Conservation (phyloP, 352 stramenopile genomes). For the Globisporangium cylindrosporum region DNA sequence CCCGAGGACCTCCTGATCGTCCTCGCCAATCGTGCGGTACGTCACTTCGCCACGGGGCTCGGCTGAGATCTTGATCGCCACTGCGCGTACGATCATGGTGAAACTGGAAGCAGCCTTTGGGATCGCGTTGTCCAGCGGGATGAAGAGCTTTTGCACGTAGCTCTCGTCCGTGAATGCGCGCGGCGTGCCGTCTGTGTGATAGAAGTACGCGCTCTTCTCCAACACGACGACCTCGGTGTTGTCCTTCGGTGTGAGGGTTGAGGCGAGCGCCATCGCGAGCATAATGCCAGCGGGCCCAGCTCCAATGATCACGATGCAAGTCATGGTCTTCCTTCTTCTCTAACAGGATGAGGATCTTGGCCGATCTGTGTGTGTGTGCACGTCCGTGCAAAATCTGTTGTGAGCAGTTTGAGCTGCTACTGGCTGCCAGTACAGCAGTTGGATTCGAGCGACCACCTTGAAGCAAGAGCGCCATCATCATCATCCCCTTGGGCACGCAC, state of each 20-base stretch:
- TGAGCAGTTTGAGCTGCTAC: no score
- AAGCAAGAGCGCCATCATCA: no score
- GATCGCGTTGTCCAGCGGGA: conserved; percentile 64
- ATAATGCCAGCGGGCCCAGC: conserved; percentile 52
- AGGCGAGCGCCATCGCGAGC: conserved; percentile 36
- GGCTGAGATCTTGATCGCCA: background rate
- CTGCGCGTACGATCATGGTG: conserved; percentile 7
- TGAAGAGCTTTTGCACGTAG: conserved; percentile 58
- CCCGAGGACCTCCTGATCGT: background rate
- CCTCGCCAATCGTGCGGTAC: conserved; percentile 1
- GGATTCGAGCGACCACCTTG: no score
- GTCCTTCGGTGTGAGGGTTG: conserved; percentile 32
- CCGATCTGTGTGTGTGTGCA: background rate
- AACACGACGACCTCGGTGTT: conserved; percentile 49
- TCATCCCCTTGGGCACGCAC: no score
- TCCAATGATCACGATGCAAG: conserved; percentile 54
- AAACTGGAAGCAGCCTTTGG: conserved; percentile 6
- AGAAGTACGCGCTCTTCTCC: conserved; percentile 54
- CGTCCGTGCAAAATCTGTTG: background rate
- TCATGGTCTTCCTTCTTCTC: background rate
- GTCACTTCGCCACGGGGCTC: background rate
- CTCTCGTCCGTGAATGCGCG: conserved; percentile 50
- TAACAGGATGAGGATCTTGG: background rate
- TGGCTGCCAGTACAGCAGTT: no score
- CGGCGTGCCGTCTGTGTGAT: conserved; percentile 42